These are phyloP conservation scores for Claviceps sp. DNA, from an alignment of 2,329 filamentous ascomycete species.

Conservation along the genomic window DNA sequence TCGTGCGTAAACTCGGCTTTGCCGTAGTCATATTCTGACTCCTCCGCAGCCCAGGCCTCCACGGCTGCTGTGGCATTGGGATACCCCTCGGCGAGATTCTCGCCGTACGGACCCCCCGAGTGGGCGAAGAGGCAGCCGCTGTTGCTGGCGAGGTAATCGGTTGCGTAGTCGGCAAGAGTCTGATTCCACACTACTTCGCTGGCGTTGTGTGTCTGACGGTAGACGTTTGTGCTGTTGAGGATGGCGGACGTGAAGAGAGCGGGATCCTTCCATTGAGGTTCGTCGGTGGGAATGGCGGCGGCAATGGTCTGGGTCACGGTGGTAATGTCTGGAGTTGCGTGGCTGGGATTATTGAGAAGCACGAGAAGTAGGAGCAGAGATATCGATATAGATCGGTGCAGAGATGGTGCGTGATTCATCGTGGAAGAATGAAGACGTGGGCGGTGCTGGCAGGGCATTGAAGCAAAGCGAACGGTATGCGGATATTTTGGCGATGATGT, in stretches of 20 bases:
- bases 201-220: constrained; percentile 50
- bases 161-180: constrained; percentile 43
- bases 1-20: background rate
- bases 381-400: background rate
- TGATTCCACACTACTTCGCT: constrained; percentile 48
- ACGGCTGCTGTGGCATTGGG: constrained; percentile 1
- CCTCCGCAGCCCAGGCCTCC: constrained; percentile 9
- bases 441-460: background rate
- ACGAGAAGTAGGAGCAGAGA: background rate
- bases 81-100: constrained; percentile 4
- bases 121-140: constrained; percentile 37
- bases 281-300: constrained; percentile 1
- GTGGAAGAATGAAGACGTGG: background rate
- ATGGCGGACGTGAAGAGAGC: constrained; percentile 36
- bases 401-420: background rate
- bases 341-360: background rate
- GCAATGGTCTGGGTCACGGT: constrained; percentile 2
- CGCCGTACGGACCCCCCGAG: constrained; percentile 41
- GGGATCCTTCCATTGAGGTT: constrained; percentile 1
- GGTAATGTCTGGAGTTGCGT: background rate
- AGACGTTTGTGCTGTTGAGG: constrained; percentile 53
- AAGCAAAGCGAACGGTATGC: too few relatives aligned
- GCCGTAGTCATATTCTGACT: constrained; percentile 6
- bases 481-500: too few relatives aligned
- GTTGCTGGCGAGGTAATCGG: constrained; percentile 28